Evolutionary conservation across 352 stramenopile species (phyloP).

Genomic region (Pythium rhizo-oryzae): DNA sequence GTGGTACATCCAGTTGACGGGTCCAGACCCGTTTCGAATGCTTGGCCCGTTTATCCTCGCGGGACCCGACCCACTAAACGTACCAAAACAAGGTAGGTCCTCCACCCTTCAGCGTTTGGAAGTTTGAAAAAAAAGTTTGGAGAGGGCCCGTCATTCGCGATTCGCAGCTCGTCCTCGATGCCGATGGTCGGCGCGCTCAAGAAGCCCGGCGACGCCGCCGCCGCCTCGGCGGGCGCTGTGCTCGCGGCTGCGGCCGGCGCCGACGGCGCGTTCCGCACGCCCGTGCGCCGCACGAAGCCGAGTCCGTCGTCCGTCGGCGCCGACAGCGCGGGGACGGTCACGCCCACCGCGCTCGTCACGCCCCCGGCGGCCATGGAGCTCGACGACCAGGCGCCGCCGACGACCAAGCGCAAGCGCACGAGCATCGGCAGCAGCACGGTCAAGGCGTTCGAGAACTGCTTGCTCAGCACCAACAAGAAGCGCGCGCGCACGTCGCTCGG

Average conservation of each 20-base stretch:
- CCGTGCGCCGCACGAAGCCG: constrained; percentile 21
- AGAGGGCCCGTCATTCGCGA: constrained; percentile 2
- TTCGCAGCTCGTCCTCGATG: constrained; percentile 15
- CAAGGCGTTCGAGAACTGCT: constrained; percentile 30
- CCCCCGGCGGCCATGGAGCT: not conserved
- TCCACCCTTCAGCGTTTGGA: constrained; percentile 18
- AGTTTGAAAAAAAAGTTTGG: constrained; percentile 29
- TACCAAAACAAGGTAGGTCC: constrained; percentile 22
- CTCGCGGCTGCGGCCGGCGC: not conserved
- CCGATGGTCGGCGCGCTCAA: constrained; percentile 30
- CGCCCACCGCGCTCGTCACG: not conserved
- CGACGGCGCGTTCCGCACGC: constrained; percentile 22
- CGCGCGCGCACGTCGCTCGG: constrained; percentile 57
- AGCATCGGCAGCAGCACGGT: constrained; percentile 37
- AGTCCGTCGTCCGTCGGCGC: constrained; percentile 10
- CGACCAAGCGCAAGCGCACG: constrained; percentile 57
- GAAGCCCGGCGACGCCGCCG: constrained; percentile 26
- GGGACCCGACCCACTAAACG: not conserved
- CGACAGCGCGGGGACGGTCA: not conserved
- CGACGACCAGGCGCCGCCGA: not conserved
- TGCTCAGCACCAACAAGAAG: constrained; percentile 52
- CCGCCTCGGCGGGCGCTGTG: not conserved
- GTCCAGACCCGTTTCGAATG: constrained; percentile 6
- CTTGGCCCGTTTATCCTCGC: too few relatives aligned
- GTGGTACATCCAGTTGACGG: not conserved